Evolutionary conservation across 305 asterid species (phyloP).

Genomic region (Rubia balearica): DNA sequence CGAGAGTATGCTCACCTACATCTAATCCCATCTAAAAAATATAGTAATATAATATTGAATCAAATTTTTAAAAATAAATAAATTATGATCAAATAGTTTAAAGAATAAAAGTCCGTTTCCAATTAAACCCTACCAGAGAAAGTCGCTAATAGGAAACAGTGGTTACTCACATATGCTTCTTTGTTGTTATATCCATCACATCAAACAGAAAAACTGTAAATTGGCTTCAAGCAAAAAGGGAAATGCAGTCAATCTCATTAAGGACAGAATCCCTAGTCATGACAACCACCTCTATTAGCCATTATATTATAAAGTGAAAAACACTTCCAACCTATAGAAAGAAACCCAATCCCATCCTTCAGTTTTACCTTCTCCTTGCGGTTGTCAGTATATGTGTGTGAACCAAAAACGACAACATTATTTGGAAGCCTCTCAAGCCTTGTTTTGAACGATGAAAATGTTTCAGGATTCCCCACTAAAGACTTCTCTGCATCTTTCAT

Average conservation of each 20-base stretch:
- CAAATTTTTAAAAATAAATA: not conserved
- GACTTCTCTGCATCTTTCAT: slow-evolving; percentile 91
- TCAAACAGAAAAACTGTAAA: not conserved
- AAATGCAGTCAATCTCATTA: not conserved
- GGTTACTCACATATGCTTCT: not conserved
- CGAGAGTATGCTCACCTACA: not conserved
- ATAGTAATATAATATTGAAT: not conserved
- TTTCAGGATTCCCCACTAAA: slow-evolving; percentile 63
- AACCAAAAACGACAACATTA: slow-evolving; percentile 38
- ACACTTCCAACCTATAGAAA: not conserved
- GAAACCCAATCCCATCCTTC: not conserved
- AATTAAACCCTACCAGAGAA: not conserved
- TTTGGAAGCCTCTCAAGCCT: slow-evolving; percentile 38
- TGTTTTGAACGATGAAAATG: slow-evolving; percentile 30
- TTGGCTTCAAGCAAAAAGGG: not conserved
- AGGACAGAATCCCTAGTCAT: not conserved
- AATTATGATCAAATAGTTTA: not conserved
- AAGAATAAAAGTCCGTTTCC: not conserved
- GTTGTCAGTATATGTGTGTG: slow-evolving; percentile 35
- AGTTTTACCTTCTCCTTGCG: slow-evolving; percentile 30
- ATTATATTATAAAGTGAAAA: not conserved
- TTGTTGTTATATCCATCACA: not conserved
- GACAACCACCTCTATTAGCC: not conserved
- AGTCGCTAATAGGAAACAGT: not conserved
- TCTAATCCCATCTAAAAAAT: not conserved